Evolutionary conservation across 2,329 filamentous ascomycete species (phyloP).

Genomic region (Cladorrhinum sp.): DNA sequence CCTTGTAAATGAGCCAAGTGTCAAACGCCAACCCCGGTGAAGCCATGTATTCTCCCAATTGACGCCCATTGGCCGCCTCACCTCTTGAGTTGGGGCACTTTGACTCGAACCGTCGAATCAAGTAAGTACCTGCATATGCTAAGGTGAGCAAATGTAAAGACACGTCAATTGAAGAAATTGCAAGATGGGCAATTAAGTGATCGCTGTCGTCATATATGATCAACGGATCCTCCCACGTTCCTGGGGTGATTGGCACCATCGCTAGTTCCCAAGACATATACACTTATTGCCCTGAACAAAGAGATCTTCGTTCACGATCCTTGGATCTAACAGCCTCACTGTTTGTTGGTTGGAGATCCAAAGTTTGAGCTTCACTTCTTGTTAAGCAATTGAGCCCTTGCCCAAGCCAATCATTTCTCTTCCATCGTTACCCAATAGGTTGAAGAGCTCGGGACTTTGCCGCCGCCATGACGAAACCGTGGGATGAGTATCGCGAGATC

Average conservation of each 20-base stretch:
- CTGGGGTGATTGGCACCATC: neutral
- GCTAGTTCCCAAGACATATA: neutral
- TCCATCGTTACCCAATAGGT: neutral
- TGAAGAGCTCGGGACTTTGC: neutral
- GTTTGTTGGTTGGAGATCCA: neutral
- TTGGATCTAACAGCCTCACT: too few relatives aligned
- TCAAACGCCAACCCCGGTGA: neutral
- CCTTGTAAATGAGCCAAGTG: neutral
- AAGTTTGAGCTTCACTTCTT: neutral
- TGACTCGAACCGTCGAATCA: neutral
- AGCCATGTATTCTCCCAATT: neutral
- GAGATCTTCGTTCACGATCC: too few relatives aligned
- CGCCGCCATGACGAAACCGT: constrained; percentile 44
- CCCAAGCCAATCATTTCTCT: neutral
- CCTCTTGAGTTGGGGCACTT: neutral
- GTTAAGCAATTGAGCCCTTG: neutral
- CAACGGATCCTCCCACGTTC: neutral
- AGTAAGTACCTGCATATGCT: neutral
- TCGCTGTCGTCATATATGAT: neutral
- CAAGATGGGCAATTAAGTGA: neutral
- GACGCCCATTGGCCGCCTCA: neutral
- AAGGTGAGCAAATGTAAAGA: neutral
- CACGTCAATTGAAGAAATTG: neutral
- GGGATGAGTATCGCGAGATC: constrained; percentile 36
- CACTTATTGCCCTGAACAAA: too few relatives aligned